Evolutionary conservation across 2,329 filamentous ascomycete genomes (phyloP).

Genomic region (Westerdykella ornata): DNA sequence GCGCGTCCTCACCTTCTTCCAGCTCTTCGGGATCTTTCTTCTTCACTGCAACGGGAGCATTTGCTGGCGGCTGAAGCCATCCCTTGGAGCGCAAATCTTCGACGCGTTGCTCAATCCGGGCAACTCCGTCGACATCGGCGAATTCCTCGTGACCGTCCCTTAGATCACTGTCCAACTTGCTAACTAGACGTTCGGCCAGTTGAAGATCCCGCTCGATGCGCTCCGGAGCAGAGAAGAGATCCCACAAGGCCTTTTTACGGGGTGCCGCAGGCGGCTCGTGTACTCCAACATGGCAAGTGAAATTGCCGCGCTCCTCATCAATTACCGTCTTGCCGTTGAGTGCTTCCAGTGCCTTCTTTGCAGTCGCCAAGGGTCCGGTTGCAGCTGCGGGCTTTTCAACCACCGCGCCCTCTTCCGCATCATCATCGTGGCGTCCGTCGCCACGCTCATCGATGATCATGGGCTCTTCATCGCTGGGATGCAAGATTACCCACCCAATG

Average conservation of each 20-base stretch:
- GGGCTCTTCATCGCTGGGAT: conserved; percentile 64
- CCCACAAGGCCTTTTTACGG: conserved; percentile 93
- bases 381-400: conserved; percentile 46
- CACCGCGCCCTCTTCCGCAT: conserved; percentile 51
- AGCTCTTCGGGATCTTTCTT: conserved; percentile 58
- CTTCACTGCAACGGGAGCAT: conserved; percentile 47
- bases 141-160: conserved; percentile 55
- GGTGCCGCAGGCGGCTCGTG: conserved; percentile 82
- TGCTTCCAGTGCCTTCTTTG: conserved; percentile 83
- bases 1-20: conserved; percentile 66
- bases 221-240: conserved; percentile 90
- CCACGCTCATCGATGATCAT: conserved; percentile 58
- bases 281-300: conserved; percentile 93
- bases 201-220: conserved; percentile 84
- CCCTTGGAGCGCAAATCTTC: conserved; percentile 72
- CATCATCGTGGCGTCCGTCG: conserved; percentile 60
- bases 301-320: conserved; percentile 87
- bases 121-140: conserved; percentile 53
- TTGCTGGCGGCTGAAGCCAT: conserved; percentile 61
- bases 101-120: conserved; percentile 79
- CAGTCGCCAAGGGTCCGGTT: conserved; percentile 47
- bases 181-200: conserved; percentile 72
- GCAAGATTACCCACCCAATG: conserved; percentile 97
- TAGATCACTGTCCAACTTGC: conserved; percentile 78
- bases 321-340: conserved; percentile 97